These are phyloP conservation scores for Psilocybe cubensis DNA, from an alignment of 768 basidiomycete genomes.

Conservation along the genomic window DNA sequence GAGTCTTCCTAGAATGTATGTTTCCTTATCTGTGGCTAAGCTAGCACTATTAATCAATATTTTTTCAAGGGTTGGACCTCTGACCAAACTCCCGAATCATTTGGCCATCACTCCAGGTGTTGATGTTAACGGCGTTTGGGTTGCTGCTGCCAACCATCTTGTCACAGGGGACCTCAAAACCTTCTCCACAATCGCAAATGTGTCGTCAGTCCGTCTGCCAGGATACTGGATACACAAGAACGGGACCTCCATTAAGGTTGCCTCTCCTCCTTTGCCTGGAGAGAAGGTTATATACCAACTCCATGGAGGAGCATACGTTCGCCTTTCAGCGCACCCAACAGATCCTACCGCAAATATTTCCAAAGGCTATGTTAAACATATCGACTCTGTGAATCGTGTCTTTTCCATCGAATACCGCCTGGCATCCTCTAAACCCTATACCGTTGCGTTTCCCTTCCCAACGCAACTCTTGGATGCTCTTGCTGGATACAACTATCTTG, in stretches of 20 bases:
- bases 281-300: slow-evolving; percentile 64
- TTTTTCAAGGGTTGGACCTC: slow-evolving; percentile 36
- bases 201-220: slow-evolving; percentile 47
- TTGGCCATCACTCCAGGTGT: slow-evolving; percentile 42
- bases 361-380: slow-evolving; percentile 49
- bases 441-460: slow-evolving; percentile 65
- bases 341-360: slow-evolving; percentile 48
- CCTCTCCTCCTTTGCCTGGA: slow-evolving; percentile 43
- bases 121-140: slow-evolving; percentile 53
- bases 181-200: slow-evolving; percentile 42
- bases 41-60: not conserved
- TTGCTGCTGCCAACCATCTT: slow-evolving; percentile 43
- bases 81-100: slow-evolving; percentile 37
- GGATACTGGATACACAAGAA: slow-evolving; percentile 61
- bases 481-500: slow-evolving; percentile 74
- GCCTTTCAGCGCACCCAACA: slow-evolving; percentile 59
- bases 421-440: slow-evolving; percentile 46
- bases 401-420: slow-evolving; percentile 78
- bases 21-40: not conserved
- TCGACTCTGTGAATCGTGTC: slow-evolving; percentile 45
- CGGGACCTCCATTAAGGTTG: slow-evolving; percentile 35
- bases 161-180: slow-evolving; percentile 45
- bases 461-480: slow-evolving; percentile 75
- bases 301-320: slow-evolving; percentile 66
- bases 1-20: slow-evolving; percentile 30